Base-by-base conservation (phyloP, 805 yeast species). In the Kuraishia molischiana region DNA sequence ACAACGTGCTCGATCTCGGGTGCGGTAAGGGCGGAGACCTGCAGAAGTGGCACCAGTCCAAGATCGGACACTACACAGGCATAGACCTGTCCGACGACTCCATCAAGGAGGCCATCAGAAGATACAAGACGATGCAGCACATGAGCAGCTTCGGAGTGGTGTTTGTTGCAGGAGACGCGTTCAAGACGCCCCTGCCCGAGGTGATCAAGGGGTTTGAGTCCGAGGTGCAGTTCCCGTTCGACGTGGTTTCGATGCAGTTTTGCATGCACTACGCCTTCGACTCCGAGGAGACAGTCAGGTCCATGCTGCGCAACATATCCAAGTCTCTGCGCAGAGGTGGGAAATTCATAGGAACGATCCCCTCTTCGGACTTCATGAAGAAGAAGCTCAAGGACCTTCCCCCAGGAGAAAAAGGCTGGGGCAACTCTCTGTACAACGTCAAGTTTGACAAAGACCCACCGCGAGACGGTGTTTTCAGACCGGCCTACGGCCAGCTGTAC, bases 21-120 rank as follows among this genome's bases (percentile, higher is more conserved):
- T 89, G 97, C 59, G 99, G 99, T 11, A 94, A 92, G 56, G 99
- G 99, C 37, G 99, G 99, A 20, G 99, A 92, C 61, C 62, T 92
- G 50, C 76, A 82, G 48, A 92, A 92, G 56, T 90, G 95, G 78
- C 83, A 79, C 37, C 75, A 75, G 47, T 81, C 85, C 1, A 64
- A 73, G 17, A 72, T 85, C 2, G 69, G 74, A 18, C 89, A 87
- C 35, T 85, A 83, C 46, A 77, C 89, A 38, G 98, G 98, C 2
- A 69, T 92, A 21, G 99, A 92, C 59, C 79, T 92, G 32, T 87
- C 96, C 15, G 92, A 89, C 55, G 80, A 81, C 3, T 84, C 95
- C 5, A 78, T 92, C 37, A 66, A 71, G 37, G 96, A 92, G 54
- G 97, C 97, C 1, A 74, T 74, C 39, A 72, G 75, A 28, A 69